Conservation (phyloP, 495 filamentous ascomycete genomes). For the Tuber brumale region DNA sequence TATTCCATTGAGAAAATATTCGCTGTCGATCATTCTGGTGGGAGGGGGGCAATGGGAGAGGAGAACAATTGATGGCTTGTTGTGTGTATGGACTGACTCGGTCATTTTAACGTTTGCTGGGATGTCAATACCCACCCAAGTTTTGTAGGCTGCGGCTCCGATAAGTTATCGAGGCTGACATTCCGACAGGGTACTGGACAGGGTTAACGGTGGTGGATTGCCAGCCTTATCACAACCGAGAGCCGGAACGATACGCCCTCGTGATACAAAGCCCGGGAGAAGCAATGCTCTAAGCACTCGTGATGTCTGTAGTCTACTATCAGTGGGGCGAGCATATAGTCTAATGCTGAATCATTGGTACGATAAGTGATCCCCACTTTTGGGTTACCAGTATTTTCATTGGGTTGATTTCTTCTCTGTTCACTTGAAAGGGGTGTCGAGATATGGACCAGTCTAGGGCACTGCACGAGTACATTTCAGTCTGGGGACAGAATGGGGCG, state of each 20-base stretch:
- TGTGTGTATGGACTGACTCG: background rate
- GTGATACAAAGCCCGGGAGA: background rate
- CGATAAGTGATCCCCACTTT: too few relatives aligned
- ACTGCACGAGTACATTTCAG: too few relatives aligned
- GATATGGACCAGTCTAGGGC: too few relatives aligned
- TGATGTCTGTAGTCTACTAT: too few relatives aligned
- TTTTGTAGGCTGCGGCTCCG: background rate
- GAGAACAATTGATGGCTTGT: background rate
- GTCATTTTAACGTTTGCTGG: background rate
- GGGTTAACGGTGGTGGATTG: too few relatives aligned
- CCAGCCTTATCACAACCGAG: background rate
- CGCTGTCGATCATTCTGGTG: background rate
- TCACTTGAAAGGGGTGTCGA: too few relatives aligned
- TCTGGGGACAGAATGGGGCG: too few relatives aligned
- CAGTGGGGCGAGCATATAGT: too few relatives aligned
- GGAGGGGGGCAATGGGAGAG: background rate
- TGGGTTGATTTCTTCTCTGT: too few relatives aligned
- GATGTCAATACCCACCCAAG: background rate
- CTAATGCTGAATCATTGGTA: too few relatives aligned
- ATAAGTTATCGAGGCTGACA: background rate
- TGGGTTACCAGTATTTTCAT: too few relatives aligned
- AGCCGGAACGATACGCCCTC: background rate
- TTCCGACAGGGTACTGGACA: background rate
- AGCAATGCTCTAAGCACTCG: background rate
- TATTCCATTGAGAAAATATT: background rate